Base-by-base conservation (phyloP, 1,284 basidiomycete species). In the Prillingera fragicola region DNA sequence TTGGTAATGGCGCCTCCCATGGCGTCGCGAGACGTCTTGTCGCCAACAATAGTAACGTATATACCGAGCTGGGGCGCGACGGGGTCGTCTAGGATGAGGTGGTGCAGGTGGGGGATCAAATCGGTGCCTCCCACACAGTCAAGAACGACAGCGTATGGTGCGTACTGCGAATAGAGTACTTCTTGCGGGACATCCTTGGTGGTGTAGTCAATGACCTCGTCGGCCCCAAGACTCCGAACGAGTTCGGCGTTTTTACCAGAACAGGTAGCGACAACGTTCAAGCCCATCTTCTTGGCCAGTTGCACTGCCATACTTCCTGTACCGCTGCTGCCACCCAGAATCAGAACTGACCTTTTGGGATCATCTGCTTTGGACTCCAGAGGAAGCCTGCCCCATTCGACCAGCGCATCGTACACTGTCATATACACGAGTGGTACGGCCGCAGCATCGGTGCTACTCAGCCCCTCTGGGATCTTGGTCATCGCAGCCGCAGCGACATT, bases 251-350 rank as follows among this genome's bases (percentile, higher is more conserved):
- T 84, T 52, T 71, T 75, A 0, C 56, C 66, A 2, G 80, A 82
- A 9, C 79, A 80, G 4, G 75, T 78, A 1, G 76, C 75, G 12
- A 77, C 72, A 2, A 84, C 81, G 8, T 63, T 75, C 31, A 77
- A 75, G 1, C 80, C 79, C 48, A 75, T 72, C 3, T 75, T 72
- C 54, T 81, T 82, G 3, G 81, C 80, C 14, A 84, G 68, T 56
- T 84, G 82, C 31, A 84, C 78, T 0, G 79, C 82, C 46, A 75
- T 75, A 15, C 74, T 71, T 0, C 83, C 84, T 2, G 83, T 81
- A 4, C 77, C 68, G 2, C 79, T 77, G 15, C 77, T 80, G 0
- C 81, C 83, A 0, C 84, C 83, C 34, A 83, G 80, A 49, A 85
- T 72, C 49, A 84, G 76, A 5, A 85, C 69, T 1, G 22, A 54